Evolutionary conservation across 129 eudicot genomes (phyloP).

Genomic region (Artemisia annua): DNA sequence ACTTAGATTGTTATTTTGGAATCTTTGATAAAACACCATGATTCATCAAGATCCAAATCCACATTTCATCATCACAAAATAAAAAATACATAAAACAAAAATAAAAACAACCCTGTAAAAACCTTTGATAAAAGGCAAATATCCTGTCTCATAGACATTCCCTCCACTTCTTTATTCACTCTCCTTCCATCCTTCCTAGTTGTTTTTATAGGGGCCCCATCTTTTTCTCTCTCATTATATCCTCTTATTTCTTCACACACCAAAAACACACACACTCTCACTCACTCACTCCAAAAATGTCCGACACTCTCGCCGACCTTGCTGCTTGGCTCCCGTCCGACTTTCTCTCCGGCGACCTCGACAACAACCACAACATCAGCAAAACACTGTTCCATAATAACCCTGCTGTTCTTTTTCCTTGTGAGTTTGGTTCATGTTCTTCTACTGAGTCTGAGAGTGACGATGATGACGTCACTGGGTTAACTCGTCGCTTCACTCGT

Average conservation of each 20-base stretch:
- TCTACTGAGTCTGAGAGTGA: conserved; percentile 51
- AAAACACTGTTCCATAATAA: background rate
- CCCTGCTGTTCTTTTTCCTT: conserved; percentile 32
- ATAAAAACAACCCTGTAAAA: no score
- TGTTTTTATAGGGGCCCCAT: no score
- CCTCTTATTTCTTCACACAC: conserved; percentile 17
- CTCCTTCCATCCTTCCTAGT: no score
- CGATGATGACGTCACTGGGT: conserved; percentile 51
- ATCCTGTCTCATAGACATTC: no score
- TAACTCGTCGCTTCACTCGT: conserved; percentile 56
- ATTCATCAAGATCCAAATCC: no score
- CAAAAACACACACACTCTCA: background rate
- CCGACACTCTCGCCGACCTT: conserved; percentile 30
- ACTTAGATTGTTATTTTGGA: no score
- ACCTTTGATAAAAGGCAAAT: no score
- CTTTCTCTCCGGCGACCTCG: conserved; percentile 48
- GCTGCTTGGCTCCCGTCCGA: conserved; percentile 59
- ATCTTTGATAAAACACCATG: no score
- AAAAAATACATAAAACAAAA: no score
- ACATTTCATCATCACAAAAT: no score
- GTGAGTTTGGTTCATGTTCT: conserved; percentile 31
- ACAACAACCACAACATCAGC: background rate
- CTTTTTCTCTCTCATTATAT: background rate
- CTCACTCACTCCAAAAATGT: conserved; percentile 30
- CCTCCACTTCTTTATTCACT: no score